Base-by-base conservation (phyloP, 495 filamentous ascomycete species). In the Bathelium albidoporum region DNA sequence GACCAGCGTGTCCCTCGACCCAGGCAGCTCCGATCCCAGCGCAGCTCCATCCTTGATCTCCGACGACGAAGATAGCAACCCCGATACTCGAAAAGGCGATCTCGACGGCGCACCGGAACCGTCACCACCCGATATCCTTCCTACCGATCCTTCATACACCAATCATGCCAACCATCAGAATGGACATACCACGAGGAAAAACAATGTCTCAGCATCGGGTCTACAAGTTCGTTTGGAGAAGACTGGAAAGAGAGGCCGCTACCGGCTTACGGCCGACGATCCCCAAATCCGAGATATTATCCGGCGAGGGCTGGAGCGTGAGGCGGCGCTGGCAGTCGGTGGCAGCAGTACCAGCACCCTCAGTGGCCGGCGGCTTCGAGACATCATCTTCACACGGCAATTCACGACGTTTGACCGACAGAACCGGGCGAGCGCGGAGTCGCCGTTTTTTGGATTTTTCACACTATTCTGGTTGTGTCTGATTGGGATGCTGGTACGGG, bases 391-490 rank as follows among this genome's bases (percentile, higher is more conserved):
- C 69, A 89, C 86, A 2, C 78, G 82, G 36, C 82, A 81, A 60
- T 87, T 88, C 68, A 86, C 86, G 0, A 76, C 84, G 4, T 90
- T 91, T 66, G 88, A 91, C 71, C 78, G 84, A 14, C 83, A 85
- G 64, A 88, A 88, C 73, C 76, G 78, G 5, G 71, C 72, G 1
- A 78, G 77, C 14, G 75, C 78, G 14, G 78, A 82, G 18, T 84
- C 81, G 28, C 81, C 83, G 10, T 90, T 89, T 65, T 82, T 87
- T 68, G 88, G 88, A 32, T 90, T 91, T 73, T 90, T 88, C 66
- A 87, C 85, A 1, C 79, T 91, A 4, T 89, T 90, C 73, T 91
- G 88, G 82, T 79, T 91, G 58, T 78, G 78, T 2, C 82, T 88
- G 64, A 77, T 77, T 26, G 71, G 89, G 58, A 75, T 86, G 66